phyloP scores from a whole-genome alignment of 352 stramenopile species.

The Globisporangium nodosum region DNA sequence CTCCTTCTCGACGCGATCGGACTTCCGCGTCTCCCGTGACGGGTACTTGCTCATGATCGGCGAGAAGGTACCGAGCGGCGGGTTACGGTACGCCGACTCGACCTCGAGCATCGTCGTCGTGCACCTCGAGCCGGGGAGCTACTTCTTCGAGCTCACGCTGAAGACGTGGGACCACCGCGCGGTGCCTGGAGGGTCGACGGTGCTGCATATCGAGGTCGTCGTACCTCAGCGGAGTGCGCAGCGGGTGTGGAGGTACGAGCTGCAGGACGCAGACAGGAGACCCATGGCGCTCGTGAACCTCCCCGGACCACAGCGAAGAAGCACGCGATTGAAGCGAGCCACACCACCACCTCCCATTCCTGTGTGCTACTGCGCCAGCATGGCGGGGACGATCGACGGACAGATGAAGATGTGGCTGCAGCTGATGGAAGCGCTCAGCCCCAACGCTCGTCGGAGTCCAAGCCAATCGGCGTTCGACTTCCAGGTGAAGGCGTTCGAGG shows the following conservation, averaged over 20 bases:
- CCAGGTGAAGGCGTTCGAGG: slow-evolving; percentile 31
- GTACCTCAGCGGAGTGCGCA: slow-evolving; percentile 16
- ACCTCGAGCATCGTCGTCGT: background rate
- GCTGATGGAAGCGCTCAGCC: slow-evolving; percentile 30
- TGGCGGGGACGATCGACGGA: slow-evolving; percentile 30
- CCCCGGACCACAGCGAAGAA: background rate
- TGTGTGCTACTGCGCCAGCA: slow-evolving; percentile 35
- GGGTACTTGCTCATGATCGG: slow-evolving; percentile 34
- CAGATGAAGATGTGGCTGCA: slow-evolving; percentile 65
- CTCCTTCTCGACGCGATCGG: slow-evolving; percentile 17
- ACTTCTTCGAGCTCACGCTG: slow-evolving; percentile 44
- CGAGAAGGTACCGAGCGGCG: slow-evolving; percentile 19
- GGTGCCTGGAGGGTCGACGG: slow-evolving; percentile 4
- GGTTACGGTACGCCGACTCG: slow-evolving; percentile 11
- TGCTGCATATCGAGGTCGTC: slow-evolving; percentile 46
- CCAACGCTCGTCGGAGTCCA: background rate
- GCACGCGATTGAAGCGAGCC: background rate
- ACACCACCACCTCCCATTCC: slow-evolving; percentile 6
- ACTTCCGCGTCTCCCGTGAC: slow-evolving; percentile 31
- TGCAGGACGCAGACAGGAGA: slow-evolving; percentile 2
- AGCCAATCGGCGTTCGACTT: slow-evolving; percentile 13
- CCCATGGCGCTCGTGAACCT: slow-evolving; percentile 27
- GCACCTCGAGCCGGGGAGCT: slow-evolving; percentile 31
- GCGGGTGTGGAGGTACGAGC: slow-evolving; percentile 15
- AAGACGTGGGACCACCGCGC: slow-evolving; percentile 4